Base-by-base conservation (phyloP, 768 basidiomycete species). In the Tulasnella sp. region DNA sequence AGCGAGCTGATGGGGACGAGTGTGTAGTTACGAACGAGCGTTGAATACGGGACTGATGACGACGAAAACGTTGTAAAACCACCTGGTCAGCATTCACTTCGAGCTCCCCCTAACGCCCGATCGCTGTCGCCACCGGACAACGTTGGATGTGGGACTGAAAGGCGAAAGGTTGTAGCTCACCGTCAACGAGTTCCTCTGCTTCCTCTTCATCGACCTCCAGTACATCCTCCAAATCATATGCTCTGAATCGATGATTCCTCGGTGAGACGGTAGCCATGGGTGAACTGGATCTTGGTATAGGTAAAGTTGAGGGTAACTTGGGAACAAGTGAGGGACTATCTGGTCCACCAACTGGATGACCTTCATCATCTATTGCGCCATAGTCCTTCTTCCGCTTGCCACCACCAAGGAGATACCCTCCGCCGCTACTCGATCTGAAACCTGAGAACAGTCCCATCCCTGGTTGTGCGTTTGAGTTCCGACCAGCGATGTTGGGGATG, bases 1-100 rank as follows among this genome's bases (percentile, higher is more conserved):
- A 77, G 42, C 22, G 77, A 76, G 39, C 22, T 37, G 39, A 77
- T 77, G 19, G 77, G 77, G 34, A 77, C 74, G 8, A 77, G 72
- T 11, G 74, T 54, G 45, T 76, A 77, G 67, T 75, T 77, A 1
- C 72, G n/a, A 11, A 77, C 42, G n/a, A 77, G 76, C 31, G 40
- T 58, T 15, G 75, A 49, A 69, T 77, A 77, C 17, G 77, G 72
- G 64, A 77, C 77, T 77, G 52, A 36, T 15, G 31, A 42, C 39
- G 25, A 45, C 19, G 31, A 68, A n/a, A n/a, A n/a, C 49, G 40
- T 45, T 34, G 49, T 11, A 25, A 42, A 70, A 70, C n/a, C 36
- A 38, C n/a, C 58, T 25, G 29, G 69, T 38, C 69, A 42, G 69
- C 69, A 45, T 42, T 52, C 42, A 73, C 22, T 17, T 25, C 42